A percentile compares a stretch with the other conserved stretches of the same genome.
These are phyloP conservation scores for Ophiostoma pallidulum DNA, from an alignment of 2,329 filamentous ascomycete species.

Conservation along the genomic window DNA sequence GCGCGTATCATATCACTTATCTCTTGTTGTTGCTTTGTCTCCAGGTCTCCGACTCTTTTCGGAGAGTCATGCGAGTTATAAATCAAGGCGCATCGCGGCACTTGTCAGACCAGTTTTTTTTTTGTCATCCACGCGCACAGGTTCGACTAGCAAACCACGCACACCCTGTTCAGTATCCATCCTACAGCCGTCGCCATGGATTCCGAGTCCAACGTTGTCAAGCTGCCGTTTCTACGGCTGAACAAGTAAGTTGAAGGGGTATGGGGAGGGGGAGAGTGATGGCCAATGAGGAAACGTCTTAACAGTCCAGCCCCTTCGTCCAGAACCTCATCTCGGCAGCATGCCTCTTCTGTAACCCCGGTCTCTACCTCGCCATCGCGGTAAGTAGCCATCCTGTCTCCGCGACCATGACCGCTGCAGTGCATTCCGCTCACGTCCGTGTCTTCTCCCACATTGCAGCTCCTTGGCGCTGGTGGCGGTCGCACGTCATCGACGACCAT, in stretches of 20 bases:
- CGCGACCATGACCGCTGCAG: background rate
- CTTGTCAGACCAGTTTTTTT: background rate
- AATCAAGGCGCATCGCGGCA: background rate
- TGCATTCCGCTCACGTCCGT: background rate
- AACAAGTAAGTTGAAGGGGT: constrained; percentile 7
- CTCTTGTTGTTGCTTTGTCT: no score
- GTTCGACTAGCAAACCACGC: background rate
- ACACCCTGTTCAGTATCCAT: background rate
- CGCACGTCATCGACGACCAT: constrained; percentile 20
- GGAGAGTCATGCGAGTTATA: background rate
- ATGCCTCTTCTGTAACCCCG: constrained; percentile 6
- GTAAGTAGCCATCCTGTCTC: background rate
- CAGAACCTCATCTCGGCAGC: constrained; percentile 2
- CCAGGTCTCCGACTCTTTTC: background rate
- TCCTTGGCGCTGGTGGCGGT: constrained; percentile 23
- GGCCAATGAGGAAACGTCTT: no score
- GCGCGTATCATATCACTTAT: no score
- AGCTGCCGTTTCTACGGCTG: constrained; percentile 10
- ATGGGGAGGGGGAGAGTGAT: no score
- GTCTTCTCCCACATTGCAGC: no score
- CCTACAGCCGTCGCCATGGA: background rate
- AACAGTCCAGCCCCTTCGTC: constrained; percentile 1
- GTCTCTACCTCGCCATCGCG: constrained; percentile 3
- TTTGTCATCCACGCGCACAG: background rate
- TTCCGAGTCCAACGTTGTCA: background rate